phyloP scores from a whole-genome alignment of 805 yeast genomes.

The Kregervanrija pseudodelftensis region DNA sequence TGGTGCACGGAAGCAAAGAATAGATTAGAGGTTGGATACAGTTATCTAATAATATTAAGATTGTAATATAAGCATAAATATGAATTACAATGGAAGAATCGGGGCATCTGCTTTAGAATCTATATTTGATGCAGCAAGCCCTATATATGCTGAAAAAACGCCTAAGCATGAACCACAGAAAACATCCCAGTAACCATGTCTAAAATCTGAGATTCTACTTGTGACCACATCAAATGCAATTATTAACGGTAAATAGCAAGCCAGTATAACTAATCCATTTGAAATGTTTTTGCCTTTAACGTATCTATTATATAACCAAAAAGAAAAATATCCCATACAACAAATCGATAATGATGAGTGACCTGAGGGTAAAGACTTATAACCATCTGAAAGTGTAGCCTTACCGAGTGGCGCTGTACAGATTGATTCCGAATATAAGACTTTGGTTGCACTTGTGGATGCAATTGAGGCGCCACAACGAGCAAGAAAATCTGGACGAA shows the following conservation, averaged over 20 bases:
- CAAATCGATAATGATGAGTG: slow-evolving; percentile 66
- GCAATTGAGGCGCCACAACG: slow-evolving; percentile 51
- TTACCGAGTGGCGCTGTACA: slow-evolving; percentile 31
- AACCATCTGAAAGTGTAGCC: slow-evolving; percentile 46
- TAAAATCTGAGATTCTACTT: slow-evolving; percentile 82
- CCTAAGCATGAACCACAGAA: slow-evolving; percentile 48
- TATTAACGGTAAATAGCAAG: slow-evolving; percentile 33
- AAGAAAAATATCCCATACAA: slow-evolving; percentile 52
- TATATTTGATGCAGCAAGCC: too few relatives aligned
- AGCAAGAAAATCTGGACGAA: slow-evolving; percentile 82
- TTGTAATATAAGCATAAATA: too few relatives aligned
- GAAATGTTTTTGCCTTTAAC: not conserved
- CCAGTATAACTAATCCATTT: slow-evolving; percentile 5
- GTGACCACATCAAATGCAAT: slow-evolving; percentile 9
- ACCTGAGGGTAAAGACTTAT: slow-evolving; percentile 76
- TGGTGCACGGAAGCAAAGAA: too few relatives aligned
- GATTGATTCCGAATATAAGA: slow-evolving; percentile 22
- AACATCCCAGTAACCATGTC: slow-evolving; percentile 86
- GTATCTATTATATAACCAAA: slow-evolving; percentile 30
- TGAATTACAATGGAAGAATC: too few relatives aligned
- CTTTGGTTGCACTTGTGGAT: slow-evolving; percentile 25
- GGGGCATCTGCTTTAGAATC: too few relatives aligned
- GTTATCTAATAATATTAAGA: too few relatives aligned
- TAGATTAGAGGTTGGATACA: too few relatives aligned
- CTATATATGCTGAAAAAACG: not conserved